Evolutionary conservation across 1,139 yeast genomes (phyloP).

Genomic region (Taphrina wiesneri): DNA sequence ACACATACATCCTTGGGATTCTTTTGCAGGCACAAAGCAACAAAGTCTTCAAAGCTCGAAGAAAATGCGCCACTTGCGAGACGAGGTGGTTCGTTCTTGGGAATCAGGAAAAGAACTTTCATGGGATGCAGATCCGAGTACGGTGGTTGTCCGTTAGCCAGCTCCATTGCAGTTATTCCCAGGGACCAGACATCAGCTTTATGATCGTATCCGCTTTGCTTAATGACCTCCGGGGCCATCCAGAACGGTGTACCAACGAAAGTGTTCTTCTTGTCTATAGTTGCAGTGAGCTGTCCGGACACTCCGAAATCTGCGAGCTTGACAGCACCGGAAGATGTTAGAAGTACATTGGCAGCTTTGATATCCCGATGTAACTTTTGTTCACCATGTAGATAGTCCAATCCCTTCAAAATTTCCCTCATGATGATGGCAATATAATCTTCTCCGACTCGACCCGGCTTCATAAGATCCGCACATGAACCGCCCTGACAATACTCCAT

Average conservation of each 20-base stretch:
- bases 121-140: slow-evolving; percentile 67
- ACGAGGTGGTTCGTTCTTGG: slow-evolving; percentile 66
- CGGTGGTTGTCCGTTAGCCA: slow-evolving; percentile 74
- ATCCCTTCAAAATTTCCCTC: slow-evolving; percentile 62
- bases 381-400: slow-evolving; percentile 69
- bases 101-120: slow-evolving; percentile 72
- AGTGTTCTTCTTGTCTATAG: slow-evolving; percentile 61
- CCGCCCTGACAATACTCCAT: slow-evolving; percentile 96
- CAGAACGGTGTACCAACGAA: slow-evolving; percentile 90
- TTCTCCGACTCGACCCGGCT: slow-evolving; percentile 58
- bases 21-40: slow-evolving; percentile 59
- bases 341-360: slow-evolving; percentile 75
- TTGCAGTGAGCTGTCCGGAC: slow-evolving; percentile 71
- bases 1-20: slow-evolving; percentile 50
- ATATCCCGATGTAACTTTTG: slow-evolving; percentile 80
- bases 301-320: slow-evolving; percentile 88
- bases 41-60: slow-evolving; percentile 60
- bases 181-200: slow-evolving; percentile 88
- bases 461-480: slow-evolving; percentile 74
- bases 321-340: slow-evolving; percentile 62
- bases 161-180: slow-evolving; percentile 78
- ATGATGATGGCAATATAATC: slow-evolving; percentile 60
- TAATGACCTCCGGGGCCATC: slow-evolving; percentile 90
- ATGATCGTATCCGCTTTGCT: slow-evolving; percentile 58
- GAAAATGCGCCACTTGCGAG: slow-evolving; percentile 53